These are phyloP conservation scores for Heliamphora pulchella DNA, from an alignment of 179 eudicot genomes.

Conservation along the genomic window DNA sequence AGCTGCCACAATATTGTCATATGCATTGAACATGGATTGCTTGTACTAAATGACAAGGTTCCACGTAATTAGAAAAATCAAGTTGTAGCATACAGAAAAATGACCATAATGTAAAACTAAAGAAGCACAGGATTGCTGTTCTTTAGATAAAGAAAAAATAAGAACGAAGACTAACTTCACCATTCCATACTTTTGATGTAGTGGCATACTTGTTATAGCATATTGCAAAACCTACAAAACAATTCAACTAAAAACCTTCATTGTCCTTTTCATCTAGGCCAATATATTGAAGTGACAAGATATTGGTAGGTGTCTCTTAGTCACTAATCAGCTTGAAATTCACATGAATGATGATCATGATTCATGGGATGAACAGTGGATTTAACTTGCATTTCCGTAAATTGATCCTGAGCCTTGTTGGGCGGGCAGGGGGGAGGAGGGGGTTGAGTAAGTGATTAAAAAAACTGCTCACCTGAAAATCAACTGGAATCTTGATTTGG, in stretches of 20 bases:
- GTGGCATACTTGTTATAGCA: not conserved
- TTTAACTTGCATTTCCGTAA: not conserved
- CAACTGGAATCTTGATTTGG: slow-evolving; percentile 45
- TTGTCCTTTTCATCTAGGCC: not conserved
- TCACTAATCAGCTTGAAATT: not conserved
- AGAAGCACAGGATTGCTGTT: not conserved
- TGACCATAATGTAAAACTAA: too few relatives aligned
- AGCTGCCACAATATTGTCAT: not conserved
- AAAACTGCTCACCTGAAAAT: slow-evolving; percentile 46
- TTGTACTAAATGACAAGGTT: not conserved
- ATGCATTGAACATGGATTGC: not conserved
- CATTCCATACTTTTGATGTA: not conserved
- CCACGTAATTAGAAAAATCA: too few relatives aligned
- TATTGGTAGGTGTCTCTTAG: not conserved
- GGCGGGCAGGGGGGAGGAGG: not conserved
- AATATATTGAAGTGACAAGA: not conserved
- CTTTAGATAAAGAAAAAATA: not conserved
- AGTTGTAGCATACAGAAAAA: not conserved
- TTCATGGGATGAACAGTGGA: not conserved
- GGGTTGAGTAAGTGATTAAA: not conserved
- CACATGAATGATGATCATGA: not conserved
- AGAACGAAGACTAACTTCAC: not conserved
- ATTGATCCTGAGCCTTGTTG: not conserved
- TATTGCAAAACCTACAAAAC: not conserved
- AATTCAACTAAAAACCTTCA: not conserved